These are phyloP conservation scores for Podospora sp. DNA, from an alignment of 495 filamentous ascomycete genomes.

Conservation along the genomic window DNA sequence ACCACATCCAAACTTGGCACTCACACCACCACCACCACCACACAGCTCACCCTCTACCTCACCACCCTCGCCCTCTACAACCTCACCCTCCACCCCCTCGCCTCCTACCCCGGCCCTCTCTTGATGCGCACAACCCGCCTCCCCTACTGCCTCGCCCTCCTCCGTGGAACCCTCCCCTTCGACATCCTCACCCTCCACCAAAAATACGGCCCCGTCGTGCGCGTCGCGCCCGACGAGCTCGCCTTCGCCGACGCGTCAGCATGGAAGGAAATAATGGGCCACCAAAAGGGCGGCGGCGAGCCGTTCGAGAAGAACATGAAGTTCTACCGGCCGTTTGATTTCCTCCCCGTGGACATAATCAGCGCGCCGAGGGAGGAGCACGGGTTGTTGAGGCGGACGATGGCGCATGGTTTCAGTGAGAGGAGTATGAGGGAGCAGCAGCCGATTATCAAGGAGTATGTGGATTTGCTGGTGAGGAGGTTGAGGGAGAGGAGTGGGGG, in stretches of 20 bases:
- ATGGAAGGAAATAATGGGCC: conserved; percentile 60
- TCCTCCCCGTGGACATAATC: conserved; percentile 36
- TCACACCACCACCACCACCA: neutral
- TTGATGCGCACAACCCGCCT: conserved; percentile 43
- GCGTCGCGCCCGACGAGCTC: conserved; percentile 58
- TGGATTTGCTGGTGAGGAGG: conserved; percentile 49
- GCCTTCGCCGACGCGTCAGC: conserved; percentile 51
- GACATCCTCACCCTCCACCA: conserved; percentile 50
- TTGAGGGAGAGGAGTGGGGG: conserved; percentile 40
- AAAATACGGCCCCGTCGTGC: conserved; percentile 57
- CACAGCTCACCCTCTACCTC: neutral
- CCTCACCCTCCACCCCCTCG: conserved; percentile 55
- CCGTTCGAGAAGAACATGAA: conserved; percentile 38
- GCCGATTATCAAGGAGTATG: conserved; percentile 46
- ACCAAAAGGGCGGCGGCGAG: conserved; percentile 32
- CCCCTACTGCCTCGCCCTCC: conserved; percentile 32
- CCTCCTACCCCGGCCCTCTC: conserved; percentile 53
- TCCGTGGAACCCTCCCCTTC: conserved; percentile 44
- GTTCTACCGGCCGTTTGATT: conserved; percentile 36
- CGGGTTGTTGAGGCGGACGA: conserved; percentile 43
- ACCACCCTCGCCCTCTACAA: conserved; percentile 41
- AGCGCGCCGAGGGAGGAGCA: conserved; percentile 46
- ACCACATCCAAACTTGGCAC: neutral
- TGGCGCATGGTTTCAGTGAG: conserved; percentile 59
- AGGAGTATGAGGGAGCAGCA: conserved; percentile 51